Percentiles rank a stretch among this genome's conserved stretches.
Conservation (phyloP, 192 early-diverging fungal species). For the Polychytrium aggregatum region DNA sequence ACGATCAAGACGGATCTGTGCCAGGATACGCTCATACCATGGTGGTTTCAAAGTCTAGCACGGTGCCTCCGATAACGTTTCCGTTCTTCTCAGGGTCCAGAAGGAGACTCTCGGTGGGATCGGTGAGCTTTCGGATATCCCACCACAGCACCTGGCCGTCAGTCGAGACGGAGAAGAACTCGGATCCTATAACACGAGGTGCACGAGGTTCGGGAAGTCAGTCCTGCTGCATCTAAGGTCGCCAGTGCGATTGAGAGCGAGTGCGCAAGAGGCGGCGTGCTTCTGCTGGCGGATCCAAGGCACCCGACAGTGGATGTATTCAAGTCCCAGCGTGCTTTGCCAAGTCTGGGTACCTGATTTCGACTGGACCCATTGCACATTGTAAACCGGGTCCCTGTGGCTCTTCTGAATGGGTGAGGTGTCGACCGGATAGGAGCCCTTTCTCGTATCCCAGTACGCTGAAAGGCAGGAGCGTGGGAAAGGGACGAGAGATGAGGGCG, state of each 20-base stretch:
- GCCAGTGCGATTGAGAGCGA: too few relatives aligned
- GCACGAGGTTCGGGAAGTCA: too few relatives aligned
- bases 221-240: too few relatives aligned
- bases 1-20: too few relatives aligned
- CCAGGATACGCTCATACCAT: too few relatives aligned
- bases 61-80: conserved; percentile 45
- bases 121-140: conserved; percentile 49
- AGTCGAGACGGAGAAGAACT: conserved; percentile 48
- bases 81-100: conserved; percentile 57
- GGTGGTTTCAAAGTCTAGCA: conserved; percentile 50
- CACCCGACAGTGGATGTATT: too few relatives aligned
- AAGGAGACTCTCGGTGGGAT: conserved; percentile 41
- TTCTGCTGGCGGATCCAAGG: too few relatives aligned
- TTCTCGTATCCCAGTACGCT: conserved; percentile 52
- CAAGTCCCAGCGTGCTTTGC: too few relatives aligned
- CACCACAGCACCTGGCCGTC: conserved; percentile 54
- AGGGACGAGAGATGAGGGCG: too few relatives aligned
- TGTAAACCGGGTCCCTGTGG: conserved; percentile 49
- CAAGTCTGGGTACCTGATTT: conserved; percentile 47
- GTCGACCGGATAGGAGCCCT: conserved; percentile 46
- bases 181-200: too few relatives aligned
- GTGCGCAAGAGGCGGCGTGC: too few relatives aligned
- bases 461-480: too few relatives aligned
- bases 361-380: conserved; percentile 47
- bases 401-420: conserved; percentile 42